Conservation (phyloP, 495 filamentous ascomycete genomes). For the Entonaema liquescens region DNA sequence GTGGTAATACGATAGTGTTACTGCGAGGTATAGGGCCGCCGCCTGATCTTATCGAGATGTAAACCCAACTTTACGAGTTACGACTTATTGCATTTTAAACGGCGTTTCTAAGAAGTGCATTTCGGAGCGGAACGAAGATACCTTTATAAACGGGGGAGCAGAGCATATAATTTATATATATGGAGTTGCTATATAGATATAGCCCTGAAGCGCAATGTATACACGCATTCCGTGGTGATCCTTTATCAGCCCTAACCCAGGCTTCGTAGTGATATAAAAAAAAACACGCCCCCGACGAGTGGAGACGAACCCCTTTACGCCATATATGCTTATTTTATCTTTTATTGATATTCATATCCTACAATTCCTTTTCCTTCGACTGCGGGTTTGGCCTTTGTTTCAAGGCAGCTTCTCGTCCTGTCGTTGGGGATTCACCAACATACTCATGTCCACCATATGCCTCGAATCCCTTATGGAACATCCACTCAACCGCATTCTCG, state of each 20-base stretch:
- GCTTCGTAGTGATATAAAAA: constrained; percentile 7
- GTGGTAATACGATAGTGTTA: constrained; percentile 89
- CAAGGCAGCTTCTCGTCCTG: constrained; percentile 65
- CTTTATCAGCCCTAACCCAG: neutral
- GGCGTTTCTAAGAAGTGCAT: constrained; percentile 39
- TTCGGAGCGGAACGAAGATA: constrained; percentile 28
- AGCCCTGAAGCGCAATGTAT: constrained; percentile 3
- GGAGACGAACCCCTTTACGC: constrained; percentile 11
- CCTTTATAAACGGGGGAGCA: constrained; percentile 7
- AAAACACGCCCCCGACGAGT: constrained; percentile 11
- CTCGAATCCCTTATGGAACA: constrained; percentile 81
- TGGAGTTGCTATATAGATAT: constrained; percentile 18
- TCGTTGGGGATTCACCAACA: constrained; percentile 60
- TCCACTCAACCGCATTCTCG: constrained; percentile 87
- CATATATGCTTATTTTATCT: neutral
- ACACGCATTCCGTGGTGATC: constrained; percentile 1
- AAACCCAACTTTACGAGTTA: constrained; percentile 23
- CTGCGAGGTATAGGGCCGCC: constrained; percentile 79
- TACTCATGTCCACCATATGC: constrained; percentile 69
- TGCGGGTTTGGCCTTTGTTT: constrained; percentile 56
- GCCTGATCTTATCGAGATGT: constrained; percentile 56
- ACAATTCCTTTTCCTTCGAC: constrained; percentile 61
- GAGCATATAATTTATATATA: constrained; percentile 14
- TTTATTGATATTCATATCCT: constrained; percentile 19
- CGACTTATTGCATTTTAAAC: constrained; percentile 28